These are phyloP conservation scores for Furculomyces boomerangus DNA, from an alignment of 371 early-diverging fungal genomes.

Conservation along the genomic window DNA sequence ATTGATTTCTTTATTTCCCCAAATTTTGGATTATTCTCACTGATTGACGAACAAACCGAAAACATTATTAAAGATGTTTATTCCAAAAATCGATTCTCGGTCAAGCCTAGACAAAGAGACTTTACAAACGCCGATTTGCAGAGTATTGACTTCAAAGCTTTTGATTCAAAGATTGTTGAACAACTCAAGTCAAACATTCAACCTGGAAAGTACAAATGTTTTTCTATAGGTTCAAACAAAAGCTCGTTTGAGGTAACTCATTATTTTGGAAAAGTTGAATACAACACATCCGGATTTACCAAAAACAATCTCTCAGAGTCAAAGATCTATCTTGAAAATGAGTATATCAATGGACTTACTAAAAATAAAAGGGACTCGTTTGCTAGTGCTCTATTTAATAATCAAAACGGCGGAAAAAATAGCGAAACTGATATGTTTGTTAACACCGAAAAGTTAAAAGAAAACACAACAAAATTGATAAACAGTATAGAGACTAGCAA, in stretches of 20 bases:
- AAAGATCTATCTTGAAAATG: neutral
- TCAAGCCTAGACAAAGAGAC: neutral
- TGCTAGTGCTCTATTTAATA: neutral
- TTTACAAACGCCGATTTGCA: neutral
- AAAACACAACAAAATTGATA: constrained; percentile 51
- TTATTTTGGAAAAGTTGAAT: constrained; percentile 42
- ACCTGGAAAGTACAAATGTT: no score
- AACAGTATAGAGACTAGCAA: constrained; percentile 61
- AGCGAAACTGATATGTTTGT: constrained; percentile 26
- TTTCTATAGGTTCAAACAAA: neutral
- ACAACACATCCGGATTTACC: neutral
- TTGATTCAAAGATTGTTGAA: neutral
- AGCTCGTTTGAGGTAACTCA: constrained; percentile 33
- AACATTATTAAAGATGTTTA: constrained; percentile 8
- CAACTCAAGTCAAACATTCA: neutral
- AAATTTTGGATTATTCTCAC: constrained; percentile 36
- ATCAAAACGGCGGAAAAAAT: neutral
- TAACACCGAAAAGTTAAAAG: constrained; percentile 41
- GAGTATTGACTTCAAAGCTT: neutral
- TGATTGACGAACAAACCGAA: constrained; percentile 38
- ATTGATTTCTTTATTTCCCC: constrained; percentile 33
- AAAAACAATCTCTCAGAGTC: neutral
- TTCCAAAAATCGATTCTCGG: constrained; percentile 5
- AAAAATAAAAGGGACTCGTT: neutral
- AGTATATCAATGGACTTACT: neutral